Evolutionary conservation across 1,139 yeast species (phyloP).

Genomic region (Meyerozyma athensensis): DNA sequence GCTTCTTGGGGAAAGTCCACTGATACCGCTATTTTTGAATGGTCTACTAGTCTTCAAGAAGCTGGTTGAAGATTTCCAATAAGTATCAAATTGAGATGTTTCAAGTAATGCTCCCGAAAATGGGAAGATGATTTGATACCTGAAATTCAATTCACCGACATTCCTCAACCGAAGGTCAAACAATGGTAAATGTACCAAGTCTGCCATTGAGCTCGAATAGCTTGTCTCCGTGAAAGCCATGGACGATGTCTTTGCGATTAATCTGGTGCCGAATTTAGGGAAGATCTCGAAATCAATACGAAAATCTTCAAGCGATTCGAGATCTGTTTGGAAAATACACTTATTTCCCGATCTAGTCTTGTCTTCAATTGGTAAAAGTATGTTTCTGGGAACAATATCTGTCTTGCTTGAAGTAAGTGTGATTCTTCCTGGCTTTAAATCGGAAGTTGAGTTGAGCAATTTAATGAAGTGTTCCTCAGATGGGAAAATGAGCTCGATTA

Average conservation of each 20-base stretch:
- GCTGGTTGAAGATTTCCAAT: slow-evolving; percentile 84
- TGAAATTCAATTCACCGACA: slow-evolving; percentile 75
- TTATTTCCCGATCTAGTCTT: slow-evolving; percentile 49
- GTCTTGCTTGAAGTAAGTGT: slow-evolving; percentile 68
- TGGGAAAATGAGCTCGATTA: slow-evolving; percentile 69
- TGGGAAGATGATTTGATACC: slow-evolving; percentile 85
- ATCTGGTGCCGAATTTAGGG: slow-evolving; percentile 90
- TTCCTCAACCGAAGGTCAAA: slow-evolving; percentile 78
- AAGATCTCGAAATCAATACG: slow-evolving; percentile 85
- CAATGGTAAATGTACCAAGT: slow-evolving; percentile 61
- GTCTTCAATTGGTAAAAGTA: slow-evolving; percentile 73
- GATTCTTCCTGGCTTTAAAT: slow-evolving; percentile 50
- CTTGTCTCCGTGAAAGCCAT: slow-evolving; percentile 49
- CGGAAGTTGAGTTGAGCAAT: slow-evolving; percentile 43
- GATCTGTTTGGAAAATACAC: slow-evolving; percentile 82
- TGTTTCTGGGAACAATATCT: slow-evolving; percentile 82
- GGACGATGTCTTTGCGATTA: slow-evolving; percentile 86
- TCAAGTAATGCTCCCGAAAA: slow-evolving; percentile 81
- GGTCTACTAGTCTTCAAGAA: slow-evolving; percentile 30
- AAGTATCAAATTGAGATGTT: slow-evolving; percentile 89
- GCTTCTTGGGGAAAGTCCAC: slow-evolving; percentile 41
- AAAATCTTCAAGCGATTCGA: slow-evolving; percentile 60
- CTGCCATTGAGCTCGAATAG: slow-evolving; percentile 43
- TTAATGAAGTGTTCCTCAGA: slow-evolving; percentile 51
- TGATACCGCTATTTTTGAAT: slow-evolving; percentile 33